These are phyloP conservation scores for Simplicillium aogashimaense DNA, from an alignment of 2,329 filamentous ascomycete genomes.

Conservation along the genomic window DNA sequence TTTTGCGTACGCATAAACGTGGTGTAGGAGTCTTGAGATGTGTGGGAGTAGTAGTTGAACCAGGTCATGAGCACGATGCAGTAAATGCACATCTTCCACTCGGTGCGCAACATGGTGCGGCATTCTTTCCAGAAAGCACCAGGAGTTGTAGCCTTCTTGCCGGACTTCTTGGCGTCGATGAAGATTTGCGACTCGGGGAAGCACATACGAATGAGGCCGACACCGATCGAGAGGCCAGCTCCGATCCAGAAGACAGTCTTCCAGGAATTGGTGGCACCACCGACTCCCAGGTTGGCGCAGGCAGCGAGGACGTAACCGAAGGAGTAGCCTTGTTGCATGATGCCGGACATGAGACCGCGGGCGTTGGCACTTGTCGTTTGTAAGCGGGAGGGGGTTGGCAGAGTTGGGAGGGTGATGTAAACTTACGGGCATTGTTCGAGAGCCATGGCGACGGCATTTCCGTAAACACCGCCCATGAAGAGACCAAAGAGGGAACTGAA, in stretches of 20 bases:
- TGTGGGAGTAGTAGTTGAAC: constrained; percentile 69
- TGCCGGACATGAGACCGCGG: constrained; percentile 71
- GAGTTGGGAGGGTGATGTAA: neutral
- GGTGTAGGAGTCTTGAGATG: constrained; percentile 71
- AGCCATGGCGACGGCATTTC: constrained; percentile 69
- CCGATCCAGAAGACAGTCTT: constrained; percentile 69
- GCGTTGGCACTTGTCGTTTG: constrained; percentile 40
- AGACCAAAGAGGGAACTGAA: constrained; percentile 54
- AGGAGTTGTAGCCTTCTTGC: constrained; percentile 35
- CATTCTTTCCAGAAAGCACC: constrained; percentile 59
- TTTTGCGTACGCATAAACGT: constrained; percentile 71
- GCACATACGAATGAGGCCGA: constrained; percentile 56
- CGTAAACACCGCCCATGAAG: constrained; percentile 76
- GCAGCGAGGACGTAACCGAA: constrained; percentile 74
- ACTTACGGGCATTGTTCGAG: constrained; percentile 61
- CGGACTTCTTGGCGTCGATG: constrained; percentile 54
- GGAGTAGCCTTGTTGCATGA: constrained; percentile 74
- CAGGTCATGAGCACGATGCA: constrained; percentile 71
- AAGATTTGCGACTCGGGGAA: constrained; percentile 73
- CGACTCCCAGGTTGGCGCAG: constrained; percentile 64
- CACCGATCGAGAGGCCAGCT: constrained; percentile 55
- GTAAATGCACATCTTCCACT: constrained; percentile 73
- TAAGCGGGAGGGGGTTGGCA: constrained; percentile 2
- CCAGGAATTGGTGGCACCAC: constrained; percentile 53
- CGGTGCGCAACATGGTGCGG: constrained; percentile 53